A percentile compares a stretch with the other conserved stretches of the same genome.
These are phyloP conservation scores for Phytophthora litchii DNA, from an alignment of 352 stramenopile genomes.

Conservation along the genomic window DNA sequence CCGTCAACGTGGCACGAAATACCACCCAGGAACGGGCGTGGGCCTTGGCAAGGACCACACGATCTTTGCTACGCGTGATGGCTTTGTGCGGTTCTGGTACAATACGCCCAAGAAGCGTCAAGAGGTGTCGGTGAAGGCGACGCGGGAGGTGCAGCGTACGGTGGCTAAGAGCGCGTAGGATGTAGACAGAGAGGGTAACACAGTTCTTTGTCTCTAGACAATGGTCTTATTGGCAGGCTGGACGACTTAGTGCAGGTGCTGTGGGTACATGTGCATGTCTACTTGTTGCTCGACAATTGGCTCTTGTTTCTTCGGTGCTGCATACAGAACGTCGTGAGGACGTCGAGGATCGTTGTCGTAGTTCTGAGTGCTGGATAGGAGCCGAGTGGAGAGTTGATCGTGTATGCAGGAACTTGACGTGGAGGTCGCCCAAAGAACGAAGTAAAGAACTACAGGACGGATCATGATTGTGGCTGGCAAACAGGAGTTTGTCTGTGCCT, in stretches of 20 bases:
- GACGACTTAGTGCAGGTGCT: slow-evolving; percentile 4
- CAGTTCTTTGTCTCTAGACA: slow-evolving; percentile 11
- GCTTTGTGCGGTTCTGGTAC: slow-evolving; percentile 93
- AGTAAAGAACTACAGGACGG: background rate
- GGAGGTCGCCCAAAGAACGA: background rate
- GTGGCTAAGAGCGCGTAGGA: slow-evolving; percentile 30
- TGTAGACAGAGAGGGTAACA: background rate
- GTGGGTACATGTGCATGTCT: slow-evolving; percentile 3
- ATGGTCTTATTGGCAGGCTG: background rate
- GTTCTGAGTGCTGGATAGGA: slow-evolving; percentile 22
- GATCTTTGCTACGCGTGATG: slow-evolving; percentile 89
- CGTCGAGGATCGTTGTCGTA: slow-evolving; percentile 25
- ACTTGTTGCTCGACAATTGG: slow-evolving; percentile 26
- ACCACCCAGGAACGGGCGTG: slow-evolving; percentile 93
- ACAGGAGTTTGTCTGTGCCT: background rate
- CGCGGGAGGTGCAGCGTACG: slow-evolving; percentile 57
- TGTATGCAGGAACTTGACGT: slow-evolving; percentile 18
- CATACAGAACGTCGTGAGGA: slow-evolving; percentile 10
- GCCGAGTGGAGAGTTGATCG: slow-evolving; percentile 18
- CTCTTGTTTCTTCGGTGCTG: background rate
- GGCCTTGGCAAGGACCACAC: slow-evolving; percentile 95
- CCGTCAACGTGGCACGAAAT: slow-evolving; percentile 96
- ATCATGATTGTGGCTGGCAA: background rate
- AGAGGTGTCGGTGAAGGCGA: slow-evolving; percentile 86
- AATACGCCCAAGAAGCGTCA: slow-evolving; percentile 86